Conservation (phyloP, 345 rosid species). For the Linum usitatissimum region DNA sequence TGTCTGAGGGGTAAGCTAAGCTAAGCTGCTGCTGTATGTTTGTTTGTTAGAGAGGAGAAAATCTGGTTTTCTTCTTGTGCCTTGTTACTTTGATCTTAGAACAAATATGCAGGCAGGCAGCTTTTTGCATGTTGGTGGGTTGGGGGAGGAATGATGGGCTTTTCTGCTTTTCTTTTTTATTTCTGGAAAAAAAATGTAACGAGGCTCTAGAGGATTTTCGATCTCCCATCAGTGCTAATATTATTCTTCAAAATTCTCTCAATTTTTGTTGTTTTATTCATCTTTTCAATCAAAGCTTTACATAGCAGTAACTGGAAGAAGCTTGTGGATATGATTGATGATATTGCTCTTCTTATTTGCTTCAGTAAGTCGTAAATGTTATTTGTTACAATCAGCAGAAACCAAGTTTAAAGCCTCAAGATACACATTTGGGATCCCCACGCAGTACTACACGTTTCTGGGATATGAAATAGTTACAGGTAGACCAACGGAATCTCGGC, state of each 20-base stretch:
- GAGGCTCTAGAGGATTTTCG: background rate
- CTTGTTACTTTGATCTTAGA: conserved; percentile 11
- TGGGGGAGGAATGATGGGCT: background rate
- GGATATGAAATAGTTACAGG: no score
- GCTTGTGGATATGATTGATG: no score
- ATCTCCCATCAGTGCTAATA: background rate
- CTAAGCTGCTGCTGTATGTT: conserved; percentile 16
- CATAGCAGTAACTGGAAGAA: no score
- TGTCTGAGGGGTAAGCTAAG: conserved; percentile 9
- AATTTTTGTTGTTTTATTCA: background rate
- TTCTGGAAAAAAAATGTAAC: background rate
- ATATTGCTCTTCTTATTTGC: no score
- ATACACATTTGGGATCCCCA: no score
- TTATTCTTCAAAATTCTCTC: background rate
- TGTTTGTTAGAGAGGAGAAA: conserved; percentile 15
- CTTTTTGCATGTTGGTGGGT: conserved; percentile 21
- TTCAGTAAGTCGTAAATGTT: no score
- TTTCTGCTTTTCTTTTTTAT: conserved; percentile 14
- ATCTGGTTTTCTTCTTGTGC: conserved; percentile 16
- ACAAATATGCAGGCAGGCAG: background rate
- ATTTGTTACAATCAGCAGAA: no score
- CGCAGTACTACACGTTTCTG: no score
- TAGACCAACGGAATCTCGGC: no score
- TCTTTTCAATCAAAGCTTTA: no score
- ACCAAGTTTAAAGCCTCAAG: no score